Evolutionary conservation across 1,284 basidiomycete species (phyloP), one percentile per base, ranked within the genome.

Genomic region (Cryptococcus sp.): DNA sequence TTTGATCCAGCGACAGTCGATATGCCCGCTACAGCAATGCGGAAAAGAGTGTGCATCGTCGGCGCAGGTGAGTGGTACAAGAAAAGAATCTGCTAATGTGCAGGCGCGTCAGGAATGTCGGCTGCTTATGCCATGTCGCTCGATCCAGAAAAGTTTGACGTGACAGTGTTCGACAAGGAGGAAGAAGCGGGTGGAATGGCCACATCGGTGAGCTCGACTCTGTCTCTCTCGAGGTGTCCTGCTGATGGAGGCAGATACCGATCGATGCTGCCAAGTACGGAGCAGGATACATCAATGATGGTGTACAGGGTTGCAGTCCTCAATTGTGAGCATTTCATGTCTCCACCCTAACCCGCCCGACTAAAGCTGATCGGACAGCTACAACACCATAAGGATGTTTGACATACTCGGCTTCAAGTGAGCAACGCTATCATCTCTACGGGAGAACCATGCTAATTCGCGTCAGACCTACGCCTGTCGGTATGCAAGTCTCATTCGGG

Each of bases 401-500:
- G 46, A 47, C 26, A 47, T 47, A n/a, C 38, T 47, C 9, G 46
- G 46, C 19, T 47, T 41, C 39, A 47, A 47, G 46, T 47, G 21
- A 22, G 37, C 11, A 5, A 16, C 5, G 2, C 18, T 9, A 31
- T 14, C 9, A 39, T 22, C 3, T 26, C n/a, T 18, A 21, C 12
- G 19, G 14, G 19, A 12, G 2, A 7, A 23, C 9, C 10, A 14
- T 36, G 34, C 14, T 12, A 16, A 19, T 47, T 6, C 31, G 9
- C n/a, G 2, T 14, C 32, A 47, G 46, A 28, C 46, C 46, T 9
- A 47, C 46, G 5, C 46, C 46, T 11, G 46, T 47, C n/a, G 46
- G 46, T 16, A 47, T 47, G 46, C 46, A 47, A 41, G 47, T 43
- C 9, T 48, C 47, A 9, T 48, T 48, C 23, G 47, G 47, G 16